Base-by-base conservation (phyloP, 768 basidiomycete species). In the Pleurotus tuoliensis region DNA sequence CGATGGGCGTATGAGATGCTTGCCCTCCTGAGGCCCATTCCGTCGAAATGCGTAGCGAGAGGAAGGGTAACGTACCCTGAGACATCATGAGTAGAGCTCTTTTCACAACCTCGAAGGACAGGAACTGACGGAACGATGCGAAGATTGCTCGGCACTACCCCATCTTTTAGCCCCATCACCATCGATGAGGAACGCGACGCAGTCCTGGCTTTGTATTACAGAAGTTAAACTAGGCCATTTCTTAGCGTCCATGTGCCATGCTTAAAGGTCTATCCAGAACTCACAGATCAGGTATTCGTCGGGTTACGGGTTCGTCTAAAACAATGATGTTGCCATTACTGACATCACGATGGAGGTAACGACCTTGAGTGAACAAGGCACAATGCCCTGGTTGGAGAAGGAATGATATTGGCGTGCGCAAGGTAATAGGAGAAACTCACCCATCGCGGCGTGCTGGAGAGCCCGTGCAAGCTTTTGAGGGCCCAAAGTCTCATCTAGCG, bases 271-370 rank as follows among this genome's bases (percentile, higher is more conserved):
- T 13, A 15, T 34, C 12, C n/a, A 15, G 16, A 18, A 22, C 49
- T 50, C 34, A 50, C 49, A 30, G 2, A 16, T n/a, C 13, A 22
- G 49, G 49, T n/a, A 50, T 50, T 38, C 11, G 13, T 38, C 57
- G 51, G 16, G 5, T 7, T 37, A 34, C 49, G n/a, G 30, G 12
- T 16, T 25, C 30, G 20, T n/a, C 25, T 15, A 58, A 27, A 20
- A 54, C n/a, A 30, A 58, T 44, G 25, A 58, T 51, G 44, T 58
- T 58, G n/a, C 57, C 57, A 20, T 18, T 52, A 45, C 57, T 58
- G 27, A 58, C 37, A 46, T 58, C 57, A 20, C 51, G 39, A 39
- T 58, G 57, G 11, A 58, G 22, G 16, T 45, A 58, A 20, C 43
- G 25, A 24, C 20, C 24, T 45, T 44, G 12, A 39, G 49, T 45